Conservation (phyloP, 495 filamentous ascomycete genomes). For the Usnea hakonensis region DNA sequence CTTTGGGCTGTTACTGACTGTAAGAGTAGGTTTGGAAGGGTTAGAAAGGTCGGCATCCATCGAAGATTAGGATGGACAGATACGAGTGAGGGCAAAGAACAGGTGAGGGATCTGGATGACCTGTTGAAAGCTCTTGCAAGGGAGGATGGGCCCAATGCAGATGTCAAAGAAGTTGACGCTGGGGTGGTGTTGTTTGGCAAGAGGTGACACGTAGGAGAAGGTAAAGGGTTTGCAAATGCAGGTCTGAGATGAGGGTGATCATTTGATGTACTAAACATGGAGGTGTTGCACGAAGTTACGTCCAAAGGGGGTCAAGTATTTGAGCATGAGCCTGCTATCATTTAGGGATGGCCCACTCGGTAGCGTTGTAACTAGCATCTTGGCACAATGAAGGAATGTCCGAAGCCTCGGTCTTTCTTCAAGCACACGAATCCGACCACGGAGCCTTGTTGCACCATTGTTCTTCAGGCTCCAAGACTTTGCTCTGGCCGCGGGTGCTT, state of each 20-base stretch:
- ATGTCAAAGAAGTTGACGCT: slow-evolving; percentile 16
- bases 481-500: neutral
- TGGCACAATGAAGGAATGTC: neutral
- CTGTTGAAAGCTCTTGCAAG: slow-evolving; percentile 14
- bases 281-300: neutral
- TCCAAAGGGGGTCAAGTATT: neutral
- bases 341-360: neutral
- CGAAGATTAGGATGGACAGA: neutral
- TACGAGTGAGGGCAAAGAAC: neutral
- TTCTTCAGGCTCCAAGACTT: neutral
- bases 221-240: neutral
- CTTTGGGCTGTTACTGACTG: neutral
- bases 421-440: neutral
- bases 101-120: slow-evolving; percentile 5
- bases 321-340: neutral
- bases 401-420: neutral
- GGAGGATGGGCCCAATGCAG: slow-evolving; percentile 16
- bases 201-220: neutral
- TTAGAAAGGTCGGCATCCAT: slow-evolving; percentile 9
- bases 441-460: neutral
- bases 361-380: neutral
- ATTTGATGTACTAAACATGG: neutral
- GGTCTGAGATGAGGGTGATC: neutral
- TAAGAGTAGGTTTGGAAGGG: neutral
- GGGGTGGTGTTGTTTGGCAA: slow-evolving; percentile 11